phyloP scores from a whole-genome alignment of 2,329 filamentous ascomycete species.

The Aspergillus sp. region DNA sequence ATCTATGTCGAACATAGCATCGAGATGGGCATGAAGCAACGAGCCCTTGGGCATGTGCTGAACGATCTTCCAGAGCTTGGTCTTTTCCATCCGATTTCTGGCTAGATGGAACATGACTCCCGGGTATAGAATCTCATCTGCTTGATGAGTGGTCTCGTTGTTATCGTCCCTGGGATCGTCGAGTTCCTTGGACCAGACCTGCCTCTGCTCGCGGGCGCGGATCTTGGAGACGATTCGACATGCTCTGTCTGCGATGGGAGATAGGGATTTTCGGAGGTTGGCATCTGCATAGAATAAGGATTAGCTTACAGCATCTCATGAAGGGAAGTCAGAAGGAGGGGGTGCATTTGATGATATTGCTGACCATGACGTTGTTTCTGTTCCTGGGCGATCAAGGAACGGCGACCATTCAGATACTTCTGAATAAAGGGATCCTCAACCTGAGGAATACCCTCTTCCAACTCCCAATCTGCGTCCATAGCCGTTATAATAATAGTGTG shows the following conservation, averaged over 20 bases:
- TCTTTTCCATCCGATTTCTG: constrained; percentile 77
- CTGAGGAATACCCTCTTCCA: constrained; percentile 41
- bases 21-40: constrained; percentile 68
- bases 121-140: constrained; percentile 62
- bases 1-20: constrained; percentile 84
- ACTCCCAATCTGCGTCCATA: constrained; percentile 24
- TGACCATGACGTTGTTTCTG: constrained; percentile 72
- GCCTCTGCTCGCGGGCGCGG: constrained; percentile 66
- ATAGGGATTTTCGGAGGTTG: constrained; percentile 49
- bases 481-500: constrained; percentile 8
- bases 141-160: constrained; percentile 58
- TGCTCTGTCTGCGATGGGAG: constrained; percentile 70
- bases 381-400: constrained; percentile 71
- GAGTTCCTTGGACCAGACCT: constrained; percentile 67
- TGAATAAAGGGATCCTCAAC: constrained; percentile 68
- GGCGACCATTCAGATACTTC: constrained; percentile 70
- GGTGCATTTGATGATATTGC: constrained; percentile 16
- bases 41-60: constrained; percentile 79
- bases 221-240: constrained; percentile 74
- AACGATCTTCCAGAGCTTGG: constrained; percentile 78
- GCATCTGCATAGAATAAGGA: constrained; percentile 16
- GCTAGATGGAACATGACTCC: constrained; percentile 92
- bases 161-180: constrained; percentile 36
- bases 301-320: constrained; percentile 6
- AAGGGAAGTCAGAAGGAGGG: not conserved